Evolutionary conservation across 1,284 basidiomycete species (phyloP).

Genomic region (Trametes pubescens): DNA sequence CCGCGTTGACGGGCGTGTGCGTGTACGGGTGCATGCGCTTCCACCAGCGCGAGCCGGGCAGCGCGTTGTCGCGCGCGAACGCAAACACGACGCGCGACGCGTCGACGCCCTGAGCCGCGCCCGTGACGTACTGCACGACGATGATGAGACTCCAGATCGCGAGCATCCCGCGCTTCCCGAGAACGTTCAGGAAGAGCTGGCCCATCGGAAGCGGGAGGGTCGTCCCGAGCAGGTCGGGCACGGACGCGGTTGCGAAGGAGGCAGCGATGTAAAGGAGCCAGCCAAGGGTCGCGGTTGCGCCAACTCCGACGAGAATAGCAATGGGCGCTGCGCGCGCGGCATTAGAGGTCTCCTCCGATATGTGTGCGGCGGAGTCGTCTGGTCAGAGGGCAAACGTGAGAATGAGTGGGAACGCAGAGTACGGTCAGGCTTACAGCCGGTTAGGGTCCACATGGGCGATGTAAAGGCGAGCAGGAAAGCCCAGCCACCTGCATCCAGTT

Average conservation of each 20-base stretch:
- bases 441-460: conserved; percentile 82
- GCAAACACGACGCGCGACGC: conserved; percentile 80
- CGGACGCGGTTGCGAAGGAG: conserved; percentile 68
- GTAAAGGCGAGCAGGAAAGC: conserved; percentile 79
- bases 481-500: conserved; percentile 61
- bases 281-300: conserved; percentile 65
- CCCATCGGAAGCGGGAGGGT: conserved; percentile 73
- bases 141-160: conserved; percentile 76
- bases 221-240: conserved; percentile 58
- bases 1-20: conserved; percentile 75
- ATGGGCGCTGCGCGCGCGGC: conserved; percentile 76
- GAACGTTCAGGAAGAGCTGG: conserved; percentile 68
- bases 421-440: conserved; percentile 64
- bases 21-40: conserved; percentile 64
- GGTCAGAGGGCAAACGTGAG: background rate
- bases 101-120: conserved; percentile 78
- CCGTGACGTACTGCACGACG: conserved; percentile 75
- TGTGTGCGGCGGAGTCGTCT: conserved; percentile 84
- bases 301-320: conserved; percentile 75
- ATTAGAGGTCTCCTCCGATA: conserved; percentile 76
- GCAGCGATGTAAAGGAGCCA: conserved; percentile 71
- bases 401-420: background rate
- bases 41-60: conserved; percentile 76
- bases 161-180: conserved; percentile 76
- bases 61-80: conserved; percentile 75